Evolutionary conservation across 1,284 basidiomycete species (phyloP), one percentile per base, ranked within the genome.

Genomic region (Cryptococcus sp.): DNA sequence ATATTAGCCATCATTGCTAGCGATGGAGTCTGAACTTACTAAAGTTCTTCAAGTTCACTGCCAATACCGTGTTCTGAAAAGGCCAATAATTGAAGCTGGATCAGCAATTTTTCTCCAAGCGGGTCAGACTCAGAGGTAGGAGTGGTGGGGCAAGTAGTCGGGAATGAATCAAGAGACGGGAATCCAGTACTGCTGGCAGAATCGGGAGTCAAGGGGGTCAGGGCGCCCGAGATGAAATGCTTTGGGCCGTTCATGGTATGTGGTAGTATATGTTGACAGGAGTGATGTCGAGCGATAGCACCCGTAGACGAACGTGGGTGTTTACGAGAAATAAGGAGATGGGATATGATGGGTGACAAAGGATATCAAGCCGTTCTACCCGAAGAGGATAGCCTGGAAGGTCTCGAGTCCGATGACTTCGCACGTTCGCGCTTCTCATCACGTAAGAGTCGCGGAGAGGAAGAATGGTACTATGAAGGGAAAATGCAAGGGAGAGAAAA

Each of bases 61-160:
- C 71, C 70, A 46, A 77, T 71, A 18, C 73, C 73, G 45, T 67
- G 63, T 60, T 76, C 74, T 70, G 72, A 61, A 58, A 74, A 76
- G 41, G 69, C 68, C 48, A 61, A 48, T 34, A 69, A 61, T 60
- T 62, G 62, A 50, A 67, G 54, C 45, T 66, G 53, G 52, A 70
- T 73, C 64, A 73, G 67, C 62, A 66, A 53, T 25, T 65, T 40
- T 48, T 62, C 48, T 1, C 51, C 21, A 39, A 52, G 1, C 13
- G 34, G 41, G 23, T 46, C 46, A 13, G 31, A 19, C 18, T 53
- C 54, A 34, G 32, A 18, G 40, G n/a, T 22, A 47, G 54, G 21
- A 45, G 42, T 25, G 44, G 31, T 16, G 45, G 48, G 3, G 28
- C 23, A 19, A 46, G 43, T 16, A 5, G 36, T 13, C 1, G 18